These are phyloP conservation scores for Paxillus rubicundulus DNA, from an alignment of 768 basidiomycete species.

Conservation along the genomic window DNA sequence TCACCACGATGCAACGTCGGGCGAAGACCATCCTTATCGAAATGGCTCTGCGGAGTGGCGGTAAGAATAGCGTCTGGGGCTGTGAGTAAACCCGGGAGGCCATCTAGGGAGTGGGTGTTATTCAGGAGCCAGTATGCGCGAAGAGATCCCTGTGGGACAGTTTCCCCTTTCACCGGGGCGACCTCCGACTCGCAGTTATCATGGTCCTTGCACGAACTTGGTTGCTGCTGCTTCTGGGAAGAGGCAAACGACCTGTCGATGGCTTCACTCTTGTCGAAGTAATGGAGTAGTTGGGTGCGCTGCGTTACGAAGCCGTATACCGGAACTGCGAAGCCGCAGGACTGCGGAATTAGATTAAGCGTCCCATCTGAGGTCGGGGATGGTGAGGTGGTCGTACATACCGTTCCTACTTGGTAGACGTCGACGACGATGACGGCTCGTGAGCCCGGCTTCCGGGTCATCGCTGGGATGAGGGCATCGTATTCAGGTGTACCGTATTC, in stretches of 20 bases:
- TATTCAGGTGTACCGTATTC: slow-evolving; percentile 67
- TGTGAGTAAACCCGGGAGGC: slow-evolving; percentile 47
- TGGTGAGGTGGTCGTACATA: slow-evolving; percentile 23
- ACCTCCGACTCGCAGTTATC: slow-evolving; percentile 7
- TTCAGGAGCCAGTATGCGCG: slow-evolving; percentile 49
- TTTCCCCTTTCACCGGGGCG: background rate
- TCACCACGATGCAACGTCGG: slow-evolving; percentile 6
- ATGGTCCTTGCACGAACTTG: background rate
- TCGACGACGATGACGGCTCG: slow-evolving; percentile 60
- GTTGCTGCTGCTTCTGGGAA: background rate
- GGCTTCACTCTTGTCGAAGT: slow-evolving; percentile 40
- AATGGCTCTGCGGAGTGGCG: slow-evolving; percentile 11
- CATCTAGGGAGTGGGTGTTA: slow-evolving; percentile 57
- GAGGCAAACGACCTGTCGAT: slow-evolving; percentile 32
- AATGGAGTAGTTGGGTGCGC: slow-evolving; percentile 49
- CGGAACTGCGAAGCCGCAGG: slow-evolving; percentile 66
- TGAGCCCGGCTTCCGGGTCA: slow-evolving; percentile 53
- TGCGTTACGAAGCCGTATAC: slow-evolving; percentile 57
- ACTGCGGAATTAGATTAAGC: slow-evolving; percentile 36
- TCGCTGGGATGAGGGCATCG: slow-evolving; percentile 46
- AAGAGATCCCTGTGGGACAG: slow-evolving; percentile 35
- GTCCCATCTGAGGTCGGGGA: background rate
- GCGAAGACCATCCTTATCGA: slow-evolving; percentile 16
- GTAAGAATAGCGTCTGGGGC: slow-evolving; percentile 20
- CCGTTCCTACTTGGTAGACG: slow-evolving; percentile 54